Evolutionary conservation across 345 rosid species (phyloP), one percentile per base, ranked within the genome.

Genomic region (Corchorus olitorius): DNA sequence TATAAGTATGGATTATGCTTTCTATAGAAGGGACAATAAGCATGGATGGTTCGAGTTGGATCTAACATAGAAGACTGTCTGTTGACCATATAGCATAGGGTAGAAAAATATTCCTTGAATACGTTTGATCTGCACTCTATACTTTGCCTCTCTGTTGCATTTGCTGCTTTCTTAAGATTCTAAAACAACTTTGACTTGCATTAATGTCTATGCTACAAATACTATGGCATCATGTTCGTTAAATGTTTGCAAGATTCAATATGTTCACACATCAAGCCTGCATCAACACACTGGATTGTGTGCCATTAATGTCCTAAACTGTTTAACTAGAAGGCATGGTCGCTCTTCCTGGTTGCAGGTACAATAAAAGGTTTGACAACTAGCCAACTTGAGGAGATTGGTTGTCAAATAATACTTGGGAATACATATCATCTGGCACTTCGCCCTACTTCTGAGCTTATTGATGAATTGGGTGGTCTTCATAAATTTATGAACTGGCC

Each of bases 401-500:
- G 94, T 74, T 89, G 93, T 83, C 97, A 92, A 85, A 88, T 92
- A 74, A 90, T 92, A 76, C 92, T 92, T 56, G 97, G 97, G 72
- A 90, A 92, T 80, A 90, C 94, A 15, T 92, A 92, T 85, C 97
- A 92, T 83, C 78, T 92, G 88, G 97, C 84, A 20, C 93, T 92
- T 39, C 90, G 93, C 67, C 97, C 97, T 70, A 92, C 93, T 0
- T 92, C 93, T 53, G 91, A 92, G 85, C 89, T 90, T 72, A 87
- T 92, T 65, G 87, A 89, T 80, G 94, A 92, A 72, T 79, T 92
- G 77, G 94, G 94, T 6, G 94, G 94, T 77, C 92, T 92, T 65
- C 97, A 90, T 83, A 90, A 88, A 73, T 92, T 88, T 77, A 92
- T 92, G 94, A 90, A 89, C 81, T 92, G 97, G 97, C 92, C 91